Base-by-base conservation (phyloP, 1,284 basidiomycete genomes). In the Ceratobasidium sp. region DNA sequence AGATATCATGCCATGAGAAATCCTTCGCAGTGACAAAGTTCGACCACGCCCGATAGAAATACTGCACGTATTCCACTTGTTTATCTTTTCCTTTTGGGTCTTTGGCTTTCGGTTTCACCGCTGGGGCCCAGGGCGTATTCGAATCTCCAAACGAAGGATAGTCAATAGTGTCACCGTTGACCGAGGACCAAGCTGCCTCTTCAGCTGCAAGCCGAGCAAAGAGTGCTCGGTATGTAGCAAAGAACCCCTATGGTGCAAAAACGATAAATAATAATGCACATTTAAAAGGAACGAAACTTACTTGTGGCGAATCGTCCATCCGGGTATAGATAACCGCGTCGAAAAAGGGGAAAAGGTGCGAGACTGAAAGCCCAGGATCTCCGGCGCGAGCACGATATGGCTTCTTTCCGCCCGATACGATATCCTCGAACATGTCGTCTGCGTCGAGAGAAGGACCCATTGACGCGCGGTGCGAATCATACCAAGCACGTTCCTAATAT, bases 391-490 rank as follows among this genome's bases (percentile, higher is more conserved):
- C 52, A 17, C 49, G 49, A 64, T 76, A 77, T 22, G 71, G 73
- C 51, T 68, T n/a, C 82, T 81, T 1, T 83, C 82, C 9, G 80
- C 80, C 46, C 83, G 85, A 40, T 95, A 90, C 89, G 79, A 98
- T 93, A 80, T 96, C 94, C 78, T 96, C 91, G 80, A 95, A 95
- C 4, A 97, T 90, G 11, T 90, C 91, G 76, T 92, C 88, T 25
- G 90, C 92, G 82, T 97, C 95, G 54, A 93, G 91, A 80, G 95
- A 93, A 0, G 95, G 93, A 13, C 88, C 87, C 8, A 96, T 87
- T n/a, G 93, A 92, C 44, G 95, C 92, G 61, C 94, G 90, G 83
- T 99, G 97, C n/a, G 91, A 91, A 83, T 99, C 97, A 83, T 99
- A 99, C 95, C 97, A 99, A 56, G 97, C 96, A 78, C 97, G 88